Conservation (phyloP, 2,329 filamentous ascomycete species). For the Colletotrichum sp. region DNA sequence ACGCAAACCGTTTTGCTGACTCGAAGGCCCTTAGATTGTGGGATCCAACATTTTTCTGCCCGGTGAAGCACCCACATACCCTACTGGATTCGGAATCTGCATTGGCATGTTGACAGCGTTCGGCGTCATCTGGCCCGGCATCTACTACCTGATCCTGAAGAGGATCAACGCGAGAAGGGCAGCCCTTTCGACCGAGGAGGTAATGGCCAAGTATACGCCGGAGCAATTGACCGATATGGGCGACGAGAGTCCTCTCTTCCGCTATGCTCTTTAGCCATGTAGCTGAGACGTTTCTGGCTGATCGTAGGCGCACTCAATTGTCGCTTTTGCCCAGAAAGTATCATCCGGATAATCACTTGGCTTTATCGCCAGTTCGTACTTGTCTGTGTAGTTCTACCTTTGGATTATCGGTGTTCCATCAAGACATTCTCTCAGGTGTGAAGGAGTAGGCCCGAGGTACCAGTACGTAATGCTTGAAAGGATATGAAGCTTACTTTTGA, state of each 20-base stretch:
- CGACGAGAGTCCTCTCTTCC: not conserved
- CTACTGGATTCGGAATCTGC: not conserved
- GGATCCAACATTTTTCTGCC: not conserved
- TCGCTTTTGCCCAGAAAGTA: not conserved
- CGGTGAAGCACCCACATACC: not conserved
- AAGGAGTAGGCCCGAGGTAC: not conserved
- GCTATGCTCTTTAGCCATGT: not conserved
- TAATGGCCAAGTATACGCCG: not conserved
- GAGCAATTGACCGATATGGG: not conserved
- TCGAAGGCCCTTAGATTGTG: not conserved
- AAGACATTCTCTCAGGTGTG: not conserved
- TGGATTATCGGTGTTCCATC: not conserved
- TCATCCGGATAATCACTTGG: not conserved
- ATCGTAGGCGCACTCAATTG: no score
- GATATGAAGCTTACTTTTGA: not conserved
- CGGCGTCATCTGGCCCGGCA: not conserved
- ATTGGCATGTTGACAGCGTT: not conserved
- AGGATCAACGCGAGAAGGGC: not conserved
- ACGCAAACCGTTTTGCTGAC: not conserved
- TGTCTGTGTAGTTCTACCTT: not conserved
- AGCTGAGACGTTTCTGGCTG: no score
- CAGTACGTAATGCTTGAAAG: not conserved
- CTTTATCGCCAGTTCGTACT: rapidly evolving
- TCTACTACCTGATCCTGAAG: not conserved
- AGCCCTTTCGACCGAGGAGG: not conserved